phyloP scores from a whole-genome alignment of 208 protist species.

The Crithidia fasciculata region DNA sequence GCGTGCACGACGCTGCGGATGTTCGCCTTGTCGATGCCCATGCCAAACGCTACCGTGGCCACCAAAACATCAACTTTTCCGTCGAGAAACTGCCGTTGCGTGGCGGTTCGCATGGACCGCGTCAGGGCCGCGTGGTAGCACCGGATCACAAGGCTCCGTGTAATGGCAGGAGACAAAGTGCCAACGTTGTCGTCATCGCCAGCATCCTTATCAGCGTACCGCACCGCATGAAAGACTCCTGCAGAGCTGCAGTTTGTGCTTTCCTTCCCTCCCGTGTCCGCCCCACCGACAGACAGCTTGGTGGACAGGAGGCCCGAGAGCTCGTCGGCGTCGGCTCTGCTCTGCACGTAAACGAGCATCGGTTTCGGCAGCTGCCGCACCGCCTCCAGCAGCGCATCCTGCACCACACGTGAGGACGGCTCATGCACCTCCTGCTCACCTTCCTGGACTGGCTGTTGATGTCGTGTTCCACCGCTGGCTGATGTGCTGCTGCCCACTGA shows the following conservation, averaged over 20 bases:
- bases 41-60: conserved; percentile 98
- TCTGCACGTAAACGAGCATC: conserved; percentile 90
- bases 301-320: conserved; percentile 55
- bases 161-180: neutral
- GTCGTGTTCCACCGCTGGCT: neutral
- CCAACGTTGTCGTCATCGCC: neutral
- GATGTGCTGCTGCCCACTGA: neutral
- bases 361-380: conserved; percentile 77
- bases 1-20: conserved; percentile 98
- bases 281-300: conserved; percentile 34
- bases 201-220: conserved; percentile 1
- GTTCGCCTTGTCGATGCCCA: conserved; percentile 98
- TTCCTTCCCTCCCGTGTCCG: too few species aligned
- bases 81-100: conserved; percentile 89
- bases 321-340: conserved; percentile 79
- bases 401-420: conserved; percentile 48
- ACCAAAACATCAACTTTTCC: conserved; percentile 92
- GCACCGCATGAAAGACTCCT: conserved; percentile 17
- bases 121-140: conserved; percentile 86
- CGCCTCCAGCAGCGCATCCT: conserved; percentile 65
- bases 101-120: conserved; percentile 42
- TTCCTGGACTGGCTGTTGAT: too few species aligned
- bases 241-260: too few species aligned
- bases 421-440: neutral
- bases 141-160: conserved; percentile 43